Evolutionary conservation across 192 early-diverging fungal genomes (phyloP).

Genomic region (Spizellomyces sp.): DNA sequence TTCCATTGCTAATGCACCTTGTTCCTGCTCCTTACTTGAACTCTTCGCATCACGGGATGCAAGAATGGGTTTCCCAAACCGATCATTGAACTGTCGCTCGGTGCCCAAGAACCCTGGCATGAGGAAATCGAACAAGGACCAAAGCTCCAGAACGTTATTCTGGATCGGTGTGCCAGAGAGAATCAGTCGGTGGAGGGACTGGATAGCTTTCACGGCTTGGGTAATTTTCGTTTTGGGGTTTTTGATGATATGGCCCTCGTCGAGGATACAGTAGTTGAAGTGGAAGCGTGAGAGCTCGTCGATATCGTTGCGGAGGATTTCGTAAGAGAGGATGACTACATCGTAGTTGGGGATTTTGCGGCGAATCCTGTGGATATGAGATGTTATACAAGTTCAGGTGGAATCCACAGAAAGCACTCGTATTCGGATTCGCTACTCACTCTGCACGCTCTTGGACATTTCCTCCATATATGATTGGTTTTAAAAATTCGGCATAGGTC

Average conservation of each 20-base stretch:
- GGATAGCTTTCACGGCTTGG: slow-evolving; percentile 84
- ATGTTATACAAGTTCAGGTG: background rate
- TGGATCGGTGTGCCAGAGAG: slow-evolving; percentile 98
- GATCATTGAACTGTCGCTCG: slow-evolving; percentile 92
- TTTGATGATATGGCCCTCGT: slow-evolving; percentile 98
- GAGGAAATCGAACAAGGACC: slow-evolving; percentile 97
- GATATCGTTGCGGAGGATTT: slow-evolving; percentile 95
- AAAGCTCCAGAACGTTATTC: slow-evolving; percentile 96
- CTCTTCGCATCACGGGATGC: slow-evolving; percentile 87
- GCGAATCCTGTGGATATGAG: slow-evolving; percentile 27
- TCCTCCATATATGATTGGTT: slow-evolving; percentile 86
- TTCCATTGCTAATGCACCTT: slow-evolving; percentile 84
- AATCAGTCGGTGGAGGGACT: slow-evolving; percentile 85
- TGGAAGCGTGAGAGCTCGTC: slow-evolving; percentile 68
- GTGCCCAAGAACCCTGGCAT: slow-evolving; percentile 99
- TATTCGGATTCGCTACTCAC: slow-evolving; percentile 30
- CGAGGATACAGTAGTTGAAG: slow-evolving; percentile 96
- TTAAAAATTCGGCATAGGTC: slow-evolving; percentile 74
- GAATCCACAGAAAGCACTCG: background rate
- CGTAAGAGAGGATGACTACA: slow-evolving; percentile 92
- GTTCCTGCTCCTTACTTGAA: slow-evolving; percentile 56
- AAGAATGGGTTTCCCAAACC: slow-evolving; percentile 90
- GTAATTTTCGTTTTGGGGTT: slow-evolving; percentile 95
- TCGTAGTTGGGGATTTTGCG: slow-evolving; percentile 67
- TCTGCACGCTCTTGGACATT: slow-evolving; percentile 72